Percentiles rank a stretch among this genome's conserved stretches.
Conservation (phyloP, 352 stramenopile species). For the Phytophthora cactorum region DNA sequence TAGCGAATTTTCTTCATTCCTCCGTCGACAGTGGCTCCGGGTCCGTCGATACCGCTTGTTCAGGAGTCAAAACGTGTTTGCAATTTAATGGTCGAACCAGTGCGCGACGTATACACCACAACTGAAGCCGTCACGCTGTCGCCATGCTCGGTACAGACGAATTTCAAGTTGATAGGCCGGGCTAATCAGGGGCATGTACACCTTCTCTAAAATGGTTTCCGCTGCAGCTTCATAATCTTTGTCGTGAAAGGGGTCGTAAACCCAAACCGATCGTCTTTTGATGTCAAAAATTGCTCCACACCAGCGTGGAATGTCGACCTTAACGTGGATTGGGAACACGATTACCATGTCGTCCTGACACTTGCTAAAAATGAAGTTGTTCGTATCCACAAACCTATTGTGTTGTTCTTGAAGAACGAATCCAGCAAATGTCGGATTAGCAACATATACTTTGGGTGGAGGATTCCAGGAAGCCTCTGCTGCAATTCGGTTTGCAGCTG, state of each 20-base stretch:
- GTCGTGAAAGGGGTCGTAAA: conserved; percentile 13
- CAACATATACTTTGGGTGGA: neutral
- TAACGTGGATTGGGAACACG: neutral
- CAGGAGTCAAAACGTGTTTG: no score
- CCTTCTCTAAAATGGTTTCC: neutral
- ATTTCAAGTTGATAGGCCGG: neutral
- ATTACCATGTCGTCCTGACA: neutral
- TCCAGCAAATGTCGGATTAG: neutral
- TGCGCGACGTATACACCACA: conserved; percentile 12
- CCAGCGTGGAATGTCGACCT: neutral
- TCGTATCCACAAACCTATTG: conserved; percentile 1
- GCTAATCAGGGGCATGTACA: neutral
- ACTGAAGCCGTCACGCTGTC: conserved; percentile 2
- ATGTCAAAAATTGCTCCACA: conserved; percentile 11
- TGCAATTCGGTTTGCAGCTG: conserved; percentile 1
- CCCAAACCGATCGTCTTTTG: conserved; percentile 1
- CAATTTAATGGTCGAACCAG: conserved; percentile 14
- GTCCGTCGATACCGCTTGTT: no score
- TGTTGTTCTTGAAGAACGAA: neutral
- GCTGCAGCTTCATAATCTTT: conserved; percentile 1
- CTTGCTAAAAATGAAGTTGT: conserved; percentile 6
- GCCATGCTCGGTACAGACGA: conserved; percentile 1
- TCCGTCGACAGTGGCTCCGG: no score
- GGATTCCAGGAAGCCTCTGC: neutral
- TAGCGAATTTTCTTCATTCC: no score